Evolutionary conservation across 768 basidiomycete genomes (phyloP), one percentile per base, ranked within the genome.

Genomic region (Amyloporia xantha): DNA sequence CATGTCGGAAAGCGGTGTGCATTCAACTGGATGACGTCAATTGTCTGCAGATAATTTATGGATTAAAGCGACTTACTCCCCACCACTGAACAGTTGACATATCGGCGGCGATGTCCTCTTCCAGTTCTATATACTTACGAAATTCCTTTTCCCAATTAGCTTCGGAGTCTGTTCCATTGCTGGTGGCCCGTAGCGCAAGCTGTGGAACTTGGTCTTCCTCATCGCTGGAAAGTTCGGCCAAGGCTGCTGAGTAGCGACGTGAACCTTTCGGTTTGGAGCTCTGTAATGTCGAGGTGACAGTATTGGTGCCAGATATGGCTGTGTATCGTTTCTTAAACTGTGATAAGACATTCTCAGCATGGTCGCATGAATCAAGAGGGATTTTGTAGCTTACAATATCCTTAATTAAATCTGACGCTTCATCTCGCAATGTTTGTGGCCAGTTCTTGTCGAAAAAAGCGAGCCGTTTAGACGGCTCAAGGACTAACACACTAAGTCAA

Each of bases 1-100:
- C 65, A 66, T 11, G 59, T 55, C 4, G 63, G 61, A 47, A 57
- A 61, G 10, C 46, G 53, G n/a, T 26, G 17, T 0, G 47, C 40
- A 43, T 60, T 59, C 10, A 52, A 15, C 61, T 62, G 30, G n/a
- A n/a, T n/a, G n/a, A n/a, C n/a, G n/a, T n/a, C n/a, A 1, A 44
- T n/a, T n/a, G n/a, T n/a, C n/a, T n/a, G n/a, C n/a, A 6, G 62
- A 60, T 44, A 57, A 61, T 63, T 26, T 2, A 44, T 17, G 13
- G 25, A 20, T 17, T 20, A 41, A 27, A 27, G 23, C 23, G 3
- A 58, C 58, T 33, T 54, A 62, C 61, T 2, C 58, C 61, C 61
- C 61, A 62, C 61, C 61, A 62, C 40, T 49, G 20, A 12, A 61
- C 47, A 11, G 49, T 48, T 2, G 49, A 25, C 44, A 42, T 42